Evolutionary conservation across 371 early-diverging fungal genomes (phyloP), one percentile per base, ranked within the genome.

Genomic region (Capillidium heterosporum): DNA sequence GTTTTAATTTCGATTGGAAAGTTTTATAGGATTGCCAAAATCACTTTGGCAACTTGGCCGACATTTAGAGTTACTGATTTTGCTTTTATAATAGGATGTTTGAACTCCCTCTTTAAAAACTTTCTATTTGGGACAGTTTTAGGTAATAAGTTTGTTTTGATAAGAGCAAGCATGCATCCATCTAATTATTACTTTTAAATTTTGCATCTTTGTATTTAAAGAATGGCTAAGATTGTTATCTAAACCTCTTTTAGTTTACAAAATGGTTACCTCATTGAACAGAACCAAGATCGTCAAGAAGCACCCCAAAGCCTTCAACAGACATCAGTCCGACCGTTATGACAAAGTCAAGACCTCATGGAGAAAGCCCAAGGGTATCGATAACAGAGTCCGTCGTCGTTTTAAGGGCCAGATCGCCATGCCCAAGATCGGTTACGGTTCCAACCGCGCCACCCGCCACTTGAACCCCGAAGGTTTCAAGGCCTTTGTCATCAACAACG

Each of bases 341-440:
- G 85, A 79, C 78, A 79, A 85, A 67, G 85, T 97, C 65, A 82
- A 82, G 85, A 80, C 81, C 66, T 87, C 94, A 65, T 99, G 99
- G 99, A 87, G 99, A 78, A 94, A 93, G 78, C 99, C 99, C 74
- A 91, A 87, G 81, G 99, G 99, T 94, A 99, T 99, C 76, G 99
- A 99, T 74, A 93, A 89, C 84, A 81, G 91, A 67, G 95, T 98
- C 67, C 91, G 99, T 67, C 85, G 96, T 71, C 86, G 95, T 63
- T 91, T 98, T 85, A 90, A 88, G 81, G 99, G 99, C 65, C 80
- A 85, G 63, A 85, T 93, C 63, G 81, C 89, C 69, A 98, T 99
- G 96, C 99, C 99, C 77, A 93, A 91, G 81, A 98, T 97, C 63
- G 98, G 99, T 76, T 97, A 92, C 71, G 96, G 95, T 60, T 89